These are phyloP conservation scores for Pestalotiopsis sp. DNA, from an alignment of 2,329 filamentous ascomycete species.

Conservation along the genomic window DNA sequence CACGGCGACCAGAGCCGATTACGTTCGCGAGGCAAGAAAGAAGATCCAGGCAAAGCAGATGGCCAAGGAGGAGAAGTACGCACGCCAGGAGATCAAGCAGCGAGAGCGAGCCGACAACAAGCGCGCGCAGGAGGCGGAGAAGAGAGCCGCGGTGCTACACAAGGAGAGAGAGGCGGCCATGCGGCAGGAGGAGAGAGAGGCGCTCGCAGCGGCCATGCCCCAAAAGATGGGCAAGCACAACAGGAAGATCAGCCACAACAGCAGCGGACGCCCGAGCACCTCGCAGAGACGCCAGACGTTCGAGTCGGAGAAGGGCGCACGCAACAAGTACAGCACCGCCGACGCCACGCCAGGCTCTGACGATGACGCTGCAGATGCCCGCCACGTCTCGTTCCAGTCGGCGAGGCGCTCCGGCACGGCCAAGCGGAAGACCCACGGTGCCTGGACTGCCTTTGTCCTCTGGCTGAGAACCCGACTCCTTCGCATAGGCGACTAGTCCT, in stretches of 20 bases:
- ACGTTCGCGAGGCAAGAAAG: slow-evolving; percentile 61
- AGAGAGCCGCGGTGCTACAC: slow-evolving; percentile 41
- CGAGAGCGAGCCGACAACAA: slow-evolving; percentile 60
- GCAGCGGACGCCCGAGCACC: slow-evolving; percentile 30
- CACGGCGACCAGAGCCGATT: slow-evolving; percentile 54
- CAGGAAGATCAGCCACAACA: slow-evolving; percentile 30
- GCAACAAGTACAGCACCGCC: slow-evolving; percentile 48
- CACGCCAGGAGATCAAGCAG: slow-evolving; percentile 58
- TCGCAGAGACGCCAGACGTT: slow-evolving; percentile 19
- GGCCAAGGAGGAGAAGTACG: slow-evolving; percentile 64
- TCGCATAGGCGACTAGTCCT: slow-evolving; percentile 33
- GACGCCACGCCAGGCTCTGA: slow-evolving; percentile 29
- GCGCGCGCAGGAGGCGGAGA: slow-evolving; percentile 55
- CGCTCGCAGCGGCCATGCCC: slow-evolving; percentile 31
- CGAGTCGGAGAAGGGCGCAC: slow-evolving; percentile 18
- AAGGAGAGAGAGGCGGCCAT: slow-evolving; percentile 47
- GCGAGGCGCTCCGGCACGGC: slow-evolving; percentile 45
- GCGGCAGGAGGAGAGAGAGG: slow-evolving; percentile 38
- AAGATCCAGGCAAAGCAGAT: slow-evolving; percentile 65
- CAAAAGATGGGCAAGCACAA: slow-evolving; percentile 26
- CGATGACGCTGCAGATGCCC: slow-evolving; percentile 36
- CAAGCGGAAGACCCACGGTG: slow-evolving; percentile 62
- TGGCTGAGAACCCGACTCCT: slow-evolving; percentile 64
- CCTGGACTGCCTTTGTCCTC: slow-evolving; percentile 65
- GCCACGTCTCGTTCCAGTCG: slow-evolving; percentile 45